Percentiles rank a stretch among this genome's conserved stretches.
Conservation (phyloP, 768 basidiomycete genomes). For the Suillus plorans region DNA sequence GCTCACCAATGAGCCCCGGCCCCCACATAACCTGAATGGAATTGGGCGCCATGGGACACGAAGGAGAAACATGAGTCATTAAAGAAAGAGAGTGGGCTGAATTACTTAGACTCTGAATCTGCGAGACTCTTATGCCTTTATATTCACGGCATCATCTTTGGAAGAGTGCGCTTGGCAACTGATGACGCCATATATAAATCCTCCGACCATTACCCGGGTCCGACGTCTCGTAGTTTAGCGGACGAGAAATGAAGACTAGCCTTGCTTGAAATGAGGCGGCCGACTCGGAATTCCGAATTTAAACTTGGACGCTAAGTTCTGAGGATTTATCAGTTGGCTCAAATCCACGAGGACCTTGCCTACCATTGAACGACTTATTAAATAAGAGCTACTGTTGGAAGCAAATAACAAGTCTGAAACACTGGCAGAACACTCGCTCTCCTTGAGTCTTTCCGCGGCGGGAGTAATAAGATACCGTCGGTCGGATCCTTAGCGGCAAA, state of each 20-base stretch:
- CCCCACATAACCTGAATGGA: conserved; percentile 7
- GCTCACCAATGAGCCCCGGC: conserved; percentile 20
- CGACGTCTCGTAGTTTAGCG: neutral
- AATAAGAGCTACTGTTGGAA: neutral
- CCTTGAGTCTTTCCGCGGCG: neutral
- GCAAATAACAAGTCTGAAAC: neutral
- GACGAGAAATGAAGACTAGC: neutral
- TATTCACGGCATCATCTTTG: neutral
- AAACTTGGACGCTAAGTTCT: too few species aligned
- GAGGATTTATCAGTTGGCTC: too few species aligned
- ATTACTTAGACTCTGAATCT: neutral
- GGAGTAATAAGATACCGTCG: neutral
- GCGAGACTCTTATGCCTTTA: neutral
- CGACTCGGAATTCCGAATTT: too few species aligned
- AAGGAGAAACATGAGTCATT: neutral
- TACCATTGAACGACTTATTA: too few species aligned
- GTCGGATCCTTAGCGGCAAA: neutral
- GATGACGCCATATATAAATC: neutral
- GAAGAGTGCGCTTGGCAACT: neutral
- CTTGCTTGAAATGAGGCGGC: neutral
- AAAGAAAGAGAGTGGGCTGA: neutral
- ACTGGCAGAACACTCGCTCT: too few species aligned
- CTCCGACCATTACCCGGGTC: neutral
- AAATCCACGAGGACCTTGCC: neutral
- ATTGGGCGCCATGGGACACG: conserved; percentile 10